These are phyloP conservation scores for Starmerella floricola DNA, from an alignment of 805 yeast genomes.

Conservation along the genomic window DNA sequence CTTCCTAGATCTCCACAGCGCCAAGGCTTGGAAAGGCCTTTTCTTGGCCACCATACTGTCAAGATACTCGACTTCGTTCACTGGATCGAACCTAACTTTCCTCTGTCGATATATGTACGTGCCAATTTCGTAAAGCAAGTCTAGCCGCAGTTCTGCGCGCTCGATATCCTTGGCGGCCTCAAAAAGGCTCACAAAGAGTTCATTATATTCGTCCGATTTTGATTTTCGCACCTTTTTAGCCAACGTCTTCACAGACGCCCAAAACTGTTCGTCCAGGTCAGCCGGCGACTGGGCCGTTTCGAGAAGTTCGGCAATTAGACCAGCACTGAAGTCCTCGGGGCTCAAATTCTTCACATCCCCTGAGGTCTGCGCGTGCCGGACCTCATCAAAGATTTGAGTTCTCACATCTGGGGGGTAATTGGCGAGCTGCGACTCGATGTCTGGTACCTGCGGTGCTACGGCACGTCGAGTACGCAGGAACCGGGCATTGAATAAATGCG, in stretches of 20 bases:
- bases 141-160: conserved; percentile 2
- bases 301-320: conserved; percentile 5
- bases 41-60: conserved; percentile 18
- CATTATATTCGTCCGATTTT: conserved; percentile 5
- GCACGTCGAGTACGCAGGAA: background rate
- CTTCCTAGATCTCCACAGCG: conserved; percentile 19
- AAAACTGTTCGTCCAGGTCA: conserved; percentile 15
- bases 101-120: conserved; percentile 17
- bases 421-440: conserved; percentile 14
- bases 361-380: conserved; percentile 2
- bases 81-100: conserved; percentile 22
- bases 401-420: conserved; percentile 14
- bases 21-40: conserved; percentile 17
- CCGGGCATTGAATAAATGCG: background rate
- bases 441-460: background rate
- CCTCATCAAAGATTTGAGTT: conserved; percentile 8
- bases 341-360: background rate
- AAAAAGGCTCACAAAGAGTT: conserved; percentile 16
- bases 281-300: conserved; percentile 7
- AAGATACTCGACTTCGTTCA: conserved; percentile 24
- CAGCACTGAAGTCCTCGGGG: conserved; percentile 4
- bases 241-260: conserved; percentile 14
- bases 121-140: conserved; percentile 14
- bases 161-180: conserved; percentile 19
- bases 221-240: conserved; percentile 2